Evolutionary conservation across 345 rosid genomes (phyloP), one percentile per base, ranked within the genome.

Genomic region (Brassica rapa): DNA sequence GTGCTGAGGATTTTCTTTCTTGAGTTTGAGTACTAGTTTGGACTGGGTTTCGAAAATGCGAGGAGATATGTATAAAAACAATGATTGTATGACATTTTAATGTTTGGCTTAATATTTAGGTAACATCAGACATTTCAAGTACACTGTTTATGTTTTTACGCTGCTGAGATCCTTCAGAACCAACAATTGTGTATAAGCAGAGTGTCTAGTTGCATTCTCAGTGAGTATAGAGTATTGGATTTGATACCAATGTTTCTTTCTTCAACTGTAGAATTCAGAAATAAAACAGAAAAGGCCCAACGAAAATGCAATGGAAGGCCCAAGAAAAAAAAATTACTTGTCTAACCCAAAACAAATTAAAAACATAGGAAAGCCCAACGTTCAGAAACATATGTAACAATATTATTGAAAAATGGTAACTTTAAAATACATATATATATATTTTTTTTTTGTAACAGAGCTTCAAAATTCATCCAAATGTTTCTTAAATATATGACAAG

Each of bases 21-120:
- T 68, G 83, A 72, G 37, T 74, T 73, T 68, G 79, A 41, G 74
- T 60, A 35, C 70, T 80, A 61, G 67, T 72, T 72, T 79, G 77
- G 68, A 72, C 23, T 21, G 2, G 35, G 72, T 71, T 37, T 71
- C 25, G 19, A 16, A n/a, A 14, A 29, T 66, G 82, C 30, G 24
- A 78, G 57, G 68, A 66, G 72, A 72, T 57, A 79, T 60, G 74
- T 79, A 79, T 73, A 66, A 73, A 56, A 25, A 73, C 78, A 30
- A 79, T 68, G 82, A 60, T 67, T 53, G 74, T 79, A 73, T 79
- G 74, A 67, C 70, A 67, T 68, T 63, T 75, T 15, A 43, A 66
- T 78, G 77, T 43, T 72, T 78, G 73, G 63, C 6, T 66, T 66
- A 23, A 59, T 78, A 33, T 57, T 66, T 78, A 66, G 23, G n/a